Conservation (phyloP, 2,329 filamentous ascomycete species). For the Diaporthe sp. region DNA sequence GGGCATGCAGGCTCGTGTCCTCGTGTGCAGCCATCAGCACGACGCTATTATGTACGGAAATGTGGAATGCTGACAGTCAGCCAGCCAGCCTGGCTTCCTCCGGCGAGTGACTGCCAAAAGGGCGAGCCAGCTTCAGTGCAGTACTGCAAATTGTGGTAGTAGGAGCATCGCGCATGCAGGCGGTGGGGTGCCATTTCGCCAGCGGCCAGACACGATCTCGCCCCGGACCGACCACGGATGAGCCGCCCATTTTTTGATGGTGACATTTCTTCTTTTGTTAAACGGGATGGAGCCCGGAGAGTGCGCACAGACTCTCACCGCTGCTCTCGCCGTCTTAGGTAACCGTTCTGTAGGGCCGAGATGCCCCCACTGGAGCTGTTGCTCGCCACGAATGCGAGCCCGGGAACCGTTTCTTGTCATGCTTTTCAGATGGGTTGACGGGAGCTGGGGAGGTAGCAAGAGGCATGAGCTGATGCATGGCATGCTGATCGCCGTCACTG, state of each 20-base stretch:
- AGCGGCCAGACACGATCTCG: conserved; percentile 16
- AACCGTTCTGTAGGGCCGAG: conserved; percentile 28
- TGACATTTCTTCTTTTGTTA: conserved; percentile 6
- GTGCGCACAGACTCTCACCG: conserved; percentile 27
- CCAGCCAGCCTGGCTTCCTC: background rate
- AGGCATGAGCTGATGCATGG: conserved; percentile 7
- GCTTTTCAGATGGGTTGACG: background rate
- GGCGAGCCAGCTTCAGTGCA: background rate
- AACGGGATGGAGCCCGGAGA: background rate
- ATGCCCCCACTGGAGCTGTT: background rate
- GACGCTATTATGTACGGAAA: conserved; percentile 19
- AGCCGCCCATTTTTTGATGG: conserved; percentile 10
- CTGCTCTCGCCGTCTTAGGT: conserved; percentile 14
- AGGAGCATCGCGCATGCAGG: conserved; percentile 20
- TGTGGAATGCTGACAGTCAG: conserved; percentile 23
- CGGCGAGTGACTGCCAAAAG: conserved; percentile 15
- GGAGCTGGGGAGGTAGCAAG: background rate
- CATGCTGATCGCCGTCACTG: conserved; percentile 9
- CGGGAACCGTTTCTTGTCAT: background rate
- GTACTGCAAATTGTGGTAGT: conserved; percentile 14
- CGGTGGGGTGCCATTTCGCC: conserved; percentile 21
- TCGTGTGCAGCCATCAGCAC: conserved; percentile 31
- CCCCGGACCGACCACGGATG: conserved; percentile 26
- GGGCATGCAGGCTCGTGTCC: conserved; percentile 16
- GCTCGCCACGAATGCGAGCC: background rate